Conservation (phyloP, 495 filamentous ascomycete species). For the Opeltia flavorubescens region DNA sequence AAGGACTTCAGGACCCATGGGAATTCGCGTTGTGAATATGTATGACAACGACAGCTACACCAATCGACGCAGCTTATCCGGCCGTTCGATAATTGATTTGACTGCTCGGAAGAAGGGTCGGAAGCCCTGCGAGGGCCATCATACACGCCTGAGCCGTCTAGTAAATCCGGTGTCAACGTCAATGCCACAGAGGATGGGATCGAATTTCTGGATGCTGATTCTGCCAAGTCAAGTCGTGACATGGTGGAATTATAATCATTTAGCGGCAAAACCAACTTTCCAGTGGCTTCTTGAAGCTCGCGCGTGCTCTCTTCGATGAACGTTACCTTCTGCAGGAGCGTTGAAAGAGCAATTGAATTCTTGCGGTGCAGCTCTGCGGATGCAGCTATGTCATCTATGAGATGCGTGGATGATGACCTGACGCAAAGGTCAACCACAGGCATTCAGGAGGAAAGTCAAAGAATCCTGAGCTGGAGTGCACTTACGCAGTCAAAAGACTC, state of each 20-base stretch:
- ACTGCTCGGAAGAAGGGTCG: neutral
- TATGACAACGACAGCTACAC: constrained; percentile 10
- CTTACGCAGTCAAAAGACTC: constrained; percentile 3
- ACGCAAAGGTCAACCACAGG: neutral
- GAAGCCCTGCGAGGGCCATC: neutral
- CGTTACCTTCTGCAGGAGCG: neutral
- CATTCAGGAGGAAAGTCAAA: neutral
- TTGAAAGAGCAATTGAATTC: neutral
- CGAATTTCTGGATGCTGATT: neutral
- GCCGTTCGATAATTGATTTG: neutral
- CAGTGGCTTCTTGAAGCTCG: neutral
- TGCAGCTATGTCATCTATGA: neutral
- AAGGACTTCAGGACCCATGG: constrained; percentile 2
- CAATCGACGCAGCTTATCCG: constrained; percentile 1
- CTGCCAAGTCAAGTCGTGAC: neutral
- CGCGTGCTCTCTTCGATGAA: neutral
- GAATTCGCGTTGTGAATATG: neutral
- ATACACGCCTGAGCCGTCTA: neutral
- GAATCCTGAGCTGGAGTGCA: neutral
- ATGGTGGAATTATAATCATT: neutral
- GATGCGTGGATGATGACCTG: neutral
- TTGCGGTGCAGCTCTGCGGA: neutral
- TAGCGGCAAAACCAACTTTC: neutral
- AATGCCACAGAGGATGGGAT: neutral
- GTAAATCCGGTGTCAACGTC: neutral